phyloP scores from a whole-genome alignment of 306 rosid genomes.

The Vigna trinervia region DNA sequence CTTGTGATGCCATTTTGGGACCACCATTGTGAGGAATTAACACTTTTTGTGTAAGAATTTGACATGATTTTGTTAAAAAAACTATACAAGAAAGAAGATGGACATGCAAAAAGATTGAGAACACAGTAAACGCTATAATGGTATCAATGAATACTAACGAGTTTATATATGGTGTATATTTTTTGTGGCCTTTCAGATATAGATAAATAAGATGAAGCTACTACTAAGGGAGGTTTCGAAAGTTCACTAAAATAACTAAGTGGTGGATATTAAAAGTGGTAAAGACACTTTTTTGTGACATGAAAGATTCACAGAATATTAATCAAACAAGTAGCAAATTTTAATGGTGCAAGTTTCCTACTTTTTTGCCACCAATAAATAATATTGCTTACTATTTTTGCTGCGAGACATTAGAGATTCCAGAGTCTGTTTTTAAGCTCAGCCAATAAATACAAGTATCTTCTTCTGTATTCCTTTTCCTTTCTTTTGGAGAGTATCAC shows the following conservation, averaged over 20 bases:
- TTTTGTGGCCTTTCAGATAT: background rate
- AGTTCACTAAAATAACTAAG: background rate
- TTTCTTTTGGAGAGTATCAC: background rate
- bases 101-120: background rate
- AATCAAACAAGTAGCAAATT: background rate
- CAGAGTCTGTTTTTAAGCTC: background rate
- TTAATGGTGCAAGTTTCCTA: background rate
- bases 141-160: background rate
- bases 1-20: background rate
- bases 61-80: background rate
- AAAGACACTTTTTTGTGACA: background rate
- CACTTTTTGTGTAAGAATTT: background rate
- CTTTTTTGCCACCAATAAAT: background rate
- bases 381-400: background rate
- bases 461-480: background rate
- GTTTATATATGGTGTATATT: background rate
- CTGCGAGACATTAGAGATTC: background rate
- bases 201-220: background rate
- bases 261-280: background rate
- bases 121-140: background rate
- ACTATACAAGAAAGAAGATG: background rate
- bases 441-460: background rate
- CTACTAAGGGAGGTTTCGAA: background rate
- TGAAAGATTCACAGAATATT: background rate
- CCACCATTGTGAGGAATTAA: background rate